phyloP scores from a whole-genome alignment of 495 filamentous ascomycete genomes.

The Pseudotulostoma volvatum region DNA sequence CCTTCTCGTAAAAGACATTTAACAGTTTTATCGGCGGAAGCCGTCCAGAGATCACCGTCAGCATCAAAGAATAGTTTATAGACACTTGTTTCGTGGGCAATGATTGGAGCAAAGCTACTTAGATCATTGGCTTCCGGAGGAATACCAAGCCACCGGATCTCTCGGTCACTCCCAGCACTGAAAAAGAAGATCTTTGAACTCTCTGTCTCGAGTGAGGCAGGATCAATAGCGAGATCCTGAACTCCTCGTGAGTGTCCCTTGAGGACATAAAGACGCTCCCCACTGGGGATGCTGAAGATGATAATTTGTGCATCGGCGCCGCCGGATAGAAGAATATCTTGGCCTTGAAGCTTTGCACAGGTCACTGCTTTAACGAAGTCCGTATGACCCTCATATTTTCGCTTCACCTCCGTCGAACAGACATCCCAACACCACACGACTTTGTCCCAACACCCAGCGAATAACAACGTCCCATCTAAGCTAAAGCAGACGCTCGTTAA shows the following conservation, averaged over 20 bases:
- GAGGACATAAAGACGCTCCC: conserved; percentile 50
- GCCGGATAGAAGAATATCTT: conserved; percentile 63
- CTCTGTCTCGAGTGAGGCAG: conserved; percentile 22
- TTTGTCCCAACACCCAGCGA: conserved; percentile 90
- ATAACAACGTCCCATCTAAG: conserved; percentile 42
- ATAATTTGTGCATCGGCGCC: conserved; percentile 76
- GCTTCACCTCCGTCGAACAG: conserved; percentile 30
- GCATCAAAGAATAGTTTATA: conserved; percentile 60
- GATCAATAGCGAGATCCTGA: conserved; percentile 59
- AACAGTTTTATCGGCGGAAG: conserved; percentile 69
- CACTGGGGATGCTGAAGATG: conserved; percentile 57
- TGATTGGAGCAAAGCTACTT: conserved; percentile 39
- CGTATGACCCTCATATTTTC: conserved; percentile 57
- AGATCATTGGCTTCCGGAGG: conserved; percentile 27
- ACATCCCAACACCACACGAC: conserved; percentile 69
- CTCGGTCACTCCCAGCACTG: conserved; percentile 67
- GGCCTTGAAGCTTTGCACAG: conserved; percentile 34
- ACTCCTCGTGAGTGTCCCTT: conserved; percentile 68
- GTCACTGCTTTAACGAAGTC: conserved; percentile 78
- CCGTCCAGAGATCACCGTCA: conserved; percentile 75
- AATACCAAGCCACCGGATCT: conserved; percentile 49
- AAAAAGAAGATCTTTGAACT: conserved; percentile 39
- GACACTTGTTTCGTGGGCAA: conserved; percentile 80
- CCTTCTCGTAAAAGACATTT: conserved; percentile 53
- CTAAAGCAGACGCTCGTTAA: conserved; percentile 62